These are phyloP conservation scores for Plasmodium coatneyi DNA, from an alignment of 169 alveolate species.

Conservation along the genomic window DNA sequence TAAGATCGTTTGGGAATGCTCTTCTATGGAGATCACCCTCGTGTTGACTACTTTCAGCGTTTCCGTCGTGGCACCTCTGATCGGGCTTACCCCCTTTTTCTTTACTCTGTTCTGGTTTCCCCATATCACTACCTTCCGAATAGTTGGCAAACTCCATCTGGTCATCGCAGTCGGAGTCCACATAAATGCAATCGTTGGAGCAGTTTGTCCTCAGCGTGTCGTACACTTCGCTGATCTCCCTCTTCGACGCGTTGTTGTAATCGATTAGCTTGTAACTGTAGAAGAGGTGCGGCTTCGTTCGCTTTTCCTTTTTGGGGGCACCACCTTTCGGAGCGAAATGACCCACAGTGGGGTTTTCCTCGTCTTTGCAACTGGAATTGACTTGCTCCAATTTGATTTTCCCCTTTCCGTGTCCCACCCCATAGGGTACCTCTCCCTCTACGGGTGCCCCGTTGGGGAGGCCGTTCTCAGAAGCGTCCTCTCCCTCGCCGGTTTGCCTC, in stretches of 20 bases:
- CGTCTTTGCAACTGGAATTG: neutral
- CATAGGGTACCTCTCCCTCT: neutral
- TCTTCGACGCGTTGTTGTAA: conserved; percentile 55
- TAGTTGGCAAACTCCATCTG: conserved; percentile 33
- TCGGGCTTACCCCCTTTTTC: neutral
- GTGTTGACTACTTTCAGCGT: too few species aligned
- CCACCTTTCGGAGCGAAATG: neutral
- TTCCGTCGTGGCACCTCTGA: neutral
- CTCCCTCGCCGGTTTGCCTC: neutral
- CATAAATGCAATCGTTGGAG: conserved; percentile 33
- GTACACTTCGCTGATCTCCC: conserved; percentile 42
- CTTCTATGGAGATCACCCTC: neutral
- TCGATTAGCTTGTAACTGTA: conserved; percentile 71
- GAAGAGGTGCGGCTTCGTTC: conserved; percentile 48
- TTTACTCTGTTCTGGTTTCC: neutral
- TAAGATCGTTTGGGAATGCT: conserved; percentile 1
- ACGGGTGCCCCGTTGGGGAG: neutral
- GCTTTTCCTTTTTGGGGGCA: neutral
- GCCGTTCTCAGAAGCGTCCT: neutral
- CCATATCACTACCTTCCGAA: neutral
- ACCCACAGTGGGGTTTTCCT: neutral
- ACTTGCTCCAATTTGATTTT: neutral
- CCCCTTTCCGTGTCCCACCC: neutral
- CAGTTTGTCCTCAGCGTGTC: conserved; percentile 16
- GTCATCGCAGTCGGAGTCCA: conserved; percentile 50